Conservation (phyloP, 129 eudicot species). For the Arctium lappa region DNA sequence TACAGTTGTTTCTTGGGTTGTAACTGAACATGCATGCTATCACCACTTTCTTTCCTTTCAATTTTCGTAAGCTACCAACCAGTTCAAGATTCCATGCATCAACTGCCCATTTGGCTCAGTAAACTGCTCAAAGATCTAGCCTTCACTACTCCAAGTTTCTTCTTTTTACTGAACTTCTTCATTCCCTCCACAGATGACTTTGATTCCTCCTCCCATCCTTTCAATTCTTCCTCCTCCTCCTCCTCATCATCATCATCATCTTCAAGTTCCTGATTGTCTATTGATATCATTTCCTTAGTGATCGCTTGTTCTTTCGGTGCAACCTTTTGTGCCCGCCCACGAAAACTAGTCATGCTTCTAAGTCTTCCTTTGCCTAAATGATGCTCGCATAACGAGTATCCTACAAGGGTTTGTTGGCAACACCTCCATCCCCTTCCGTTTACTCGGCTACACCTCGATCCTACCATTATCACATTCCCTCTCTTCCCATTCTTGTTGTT, state of each 20-base stretch:
- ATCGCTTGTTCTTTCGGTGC: conserved; percentile 12
- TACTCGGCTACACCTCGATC: conserved; percentile 89
- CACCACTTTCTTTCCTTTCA: background rate
- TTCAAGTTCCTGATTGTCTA: background rate
- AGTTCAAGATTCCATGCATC: background rate
- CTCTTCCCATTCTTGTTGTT: conserved; percentile 48
- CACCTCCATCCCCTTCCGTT: conserved; percentile 98
- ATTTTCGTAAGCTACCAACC: background rate
- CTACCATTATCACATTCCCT: conserved; percentile 70
- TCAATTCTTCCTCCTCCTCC: conserved; percentile 19
- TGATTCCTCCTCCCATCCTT: conserved; percentile 25
- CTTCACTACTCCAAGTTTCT: conserved; percentile 68
- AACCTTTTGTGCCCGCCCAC: conserved; percentile 7
- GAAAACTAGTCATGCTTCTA: conserved; percentile 46
- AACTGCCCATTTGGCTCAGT: conserved; percentile 49
- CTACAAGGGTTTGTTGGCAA: conserved; percentile 76
- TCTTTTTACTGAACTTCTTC: conserved; percentile 31
- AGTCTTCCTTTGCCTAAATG: conserved; percentile 91
- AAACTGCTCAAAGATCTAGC: conserved; percentile 89
- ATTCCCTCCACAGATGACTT: conserved; percentile 2
- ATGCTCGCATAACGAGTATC: conserved; percentile 87
- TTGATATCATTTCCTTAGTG: background rate
- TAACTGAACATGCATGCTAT: background rate
- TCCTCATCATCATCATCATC: conserved; percentile 21
- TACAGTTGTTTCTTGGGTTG: background rate